Base-by-base conservation (phyloP, 1,284 basidiomycete genomes). In the Papiliotrema flavescens region DNA sequence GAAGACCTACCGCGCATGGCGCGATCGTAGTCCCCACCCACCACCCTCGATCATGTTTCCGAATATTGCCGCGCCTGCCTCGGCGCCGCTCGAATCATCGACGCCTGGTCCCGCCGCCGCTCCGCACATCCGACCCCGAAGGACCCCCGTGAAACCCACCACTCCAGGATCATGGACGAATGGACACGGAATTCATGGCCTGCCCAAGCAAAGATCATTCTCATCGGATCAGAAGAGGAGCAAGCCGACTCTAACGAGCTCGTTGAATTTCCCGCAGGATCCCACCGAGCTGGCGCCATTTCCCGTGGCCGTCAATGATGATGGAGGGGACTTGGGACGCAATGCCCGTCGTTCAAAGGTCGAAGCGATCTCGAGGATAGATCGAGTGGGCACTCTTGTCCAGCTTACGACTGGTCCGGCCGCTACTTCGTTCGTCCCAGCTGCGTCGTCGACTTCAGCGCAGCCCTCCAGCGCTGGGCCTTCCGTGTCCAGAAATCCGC, bases 271-370 rank as follows among this genome's bases (percentile, higher is more conserved):
- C 48, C 71, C 72, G 17, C 63, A 70, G 56, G 46, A 51, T 2
- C 54, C 55, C 0, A 66, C 66, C 6, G 50, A 54, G 5, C 56
- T 57, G 2, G 35, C 54, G 13, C 42, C 51, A 17, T 36, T 51
- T 17, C 23, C 17, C 20, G 44, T 26, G 20, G 49, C 45, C 19
- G 57, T 61, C 42, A 60, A 61, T 7, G 28, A 32, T 32, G 28
- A 32, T 32, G 28, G 28, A 32, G 58, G 41, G 20, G 65, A 71
- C 28, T 56, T 67, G 11, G 58, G 63, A 49, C 66, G 71, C 23
- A 61, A 51, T 51, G 67, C 69, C 55, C 62, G 73, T 40, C 56
- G 62, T 52, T 72, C 71, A 11, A 75, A 75, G 56, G 64, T 69
- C 45, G 63, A 69, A 36, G 73, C 73, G 9, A 49, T 72, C 28